Evolutionary conservation across 2,329 filamentous ascomycete species (phyloP).

Genomic region (Fusarium bulbicola): DNA sequence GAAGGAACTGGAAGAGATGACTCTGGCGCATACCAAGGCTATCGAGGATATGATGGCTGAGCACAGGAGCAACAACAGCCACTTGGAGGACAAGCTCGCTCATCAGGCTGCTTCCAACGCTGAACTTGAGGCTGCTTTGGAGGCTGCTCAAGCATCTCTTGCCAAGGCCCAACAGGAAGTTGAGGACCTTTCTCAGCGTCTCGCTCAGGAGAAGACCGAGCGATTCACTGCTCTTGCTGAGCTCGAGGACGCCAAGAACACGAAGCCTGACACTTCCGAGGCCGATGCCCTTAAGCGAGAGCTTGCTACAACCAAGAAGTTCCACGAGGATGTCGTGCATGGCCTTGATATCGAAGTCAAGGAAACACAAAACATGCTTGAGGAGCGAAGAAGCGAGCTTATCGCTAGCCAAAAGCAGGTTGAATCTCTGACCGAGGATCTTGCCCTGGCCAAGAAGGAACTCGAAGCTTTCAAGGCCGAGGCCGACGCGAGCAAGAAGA

Average conservation of each 20-base stretch:
- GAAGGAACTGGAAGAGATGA: conserved; percentile 56
- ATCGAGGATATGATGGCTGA: conserved; percentile 54
- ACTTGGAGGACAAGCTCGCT: conserved; percentile 49
- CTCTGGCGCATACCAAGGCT: conserved; percentile 49
- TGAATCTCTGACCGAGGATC: conserved; percentile 50
- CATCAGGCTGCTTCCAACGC: conserved; percentile 49
- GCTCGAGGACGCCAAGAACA: conserved; percentile 65
- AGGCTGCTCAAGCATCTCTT: conserved; percentile 54
- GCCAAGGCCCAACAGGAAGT: conserved; percentile 58
- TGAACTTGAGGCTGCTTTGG: conserved; percentile 49
- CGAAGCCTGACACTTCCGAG: conserved; percentile 65
- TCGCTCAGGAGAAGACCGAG: conserved; percentile 68
- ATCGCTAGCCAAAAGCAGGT: conserved; percentile 48
- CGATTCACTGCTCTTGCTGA: conserved; percentile 68
- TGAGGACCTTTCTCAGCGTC: conserved; percentile 60
- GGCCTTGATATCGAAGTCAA: conserved; percentile 46
- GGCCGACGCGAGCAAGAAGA: conserved; percentile 62
- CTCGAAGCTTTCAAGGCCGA: conserved; percentile 62
- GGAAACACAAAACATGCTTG: conserved; percentile 49
- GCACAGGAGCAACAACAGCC: conserved; percentile 47
- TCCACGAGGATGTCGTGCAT: conserved; percentile 56
- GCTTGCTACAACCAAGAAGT: conserved; percentile 58
- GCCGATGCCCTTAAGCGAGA: conserved; percentile 62
- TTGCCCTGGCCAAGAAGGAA: conserved; percentile 61
- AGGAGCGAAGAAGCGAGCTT: conserved; percentile 48